Evolutionary conservation across 306 rosid genomes (phyloP).

Genomic region (Prunus dulcis): DNA sequence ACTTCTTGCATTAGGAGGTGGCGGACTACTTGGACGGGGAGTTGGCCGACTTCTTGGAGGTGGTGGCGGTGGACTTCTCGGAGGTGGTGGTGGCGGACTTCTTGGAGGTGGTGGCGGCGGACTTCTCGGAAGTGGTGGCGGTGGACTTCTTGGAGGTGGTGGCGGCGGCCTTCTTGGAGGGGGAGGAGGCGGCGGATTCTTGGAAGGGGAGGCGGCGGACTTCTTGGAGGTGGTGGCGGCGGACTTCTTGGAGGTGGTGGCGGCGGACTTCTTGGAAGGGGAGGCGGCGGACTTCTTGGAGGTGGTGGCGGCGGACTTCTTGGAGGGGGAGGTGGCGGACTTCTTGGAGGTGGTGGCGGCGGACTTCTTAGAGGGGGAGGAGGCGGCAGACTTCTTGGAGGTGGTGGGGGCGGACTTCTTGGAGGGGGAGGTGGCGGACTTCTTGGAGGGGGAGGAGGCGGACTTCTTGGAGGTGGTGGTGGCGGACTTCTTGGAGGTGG

Average conservation of each 20-base stretch:
- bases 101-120: neutral
- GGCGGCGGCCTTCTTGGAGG: too few relatives aligned
- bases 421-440: neutral
- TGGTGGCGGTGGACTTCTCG: neutral
- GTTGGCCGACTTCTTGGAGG: neutral
- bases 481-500: neutral
- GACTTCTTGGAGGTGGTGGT: neutral
- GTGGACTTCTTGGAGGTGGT: neutral
- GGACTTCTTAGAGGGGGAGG: neutral
- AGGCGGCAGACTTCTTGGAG: neutral
- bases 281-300: too few relatives aligned
- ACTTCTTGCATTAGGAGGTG: fast-evolving
- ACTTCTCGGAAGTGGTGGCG: neutral
- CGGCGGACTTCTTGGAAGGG: too few relatives aligned
- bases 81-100: neutral
- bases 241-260: too few relatives aligned
- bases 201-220: too few relatives aligned
- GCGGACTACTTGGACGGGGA: too few relatives aligned
- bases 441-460: neutral
- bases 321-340: too few relatives aligned
- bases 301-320: too few relatives aligned
- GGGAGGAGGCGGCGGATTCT: too few relatives aligned
- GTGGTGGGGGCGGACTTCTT: neutral
- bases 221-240: too few relatives aligned
- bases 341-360: fast-evolving